Evolutionary conservation across 306 rosid species (phyloP).

Genomic region (Rubus idaeus): DNA sequence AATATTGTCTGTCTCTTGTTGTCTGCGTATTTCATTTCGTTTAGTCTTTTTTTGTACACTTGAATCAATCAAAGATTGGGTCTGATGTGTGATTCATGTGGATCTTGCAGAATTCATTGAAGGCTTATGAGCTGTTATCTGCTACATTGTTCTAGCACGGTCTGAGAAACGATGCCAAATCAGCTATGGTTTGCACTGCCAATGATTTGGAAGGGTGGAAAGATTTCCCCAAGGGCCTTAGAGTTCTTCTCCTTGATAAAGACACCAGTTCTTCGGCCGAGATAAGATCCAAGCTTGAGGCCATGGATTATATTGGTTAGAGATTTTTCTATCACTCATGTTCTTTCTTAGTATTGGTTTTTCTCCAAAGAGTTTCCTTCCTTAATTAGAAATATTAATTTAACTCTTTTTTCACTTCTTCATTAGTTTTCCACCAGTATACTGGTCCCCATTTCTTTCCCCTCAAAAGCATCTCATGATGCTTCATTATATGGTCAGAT

Average conservation of each 20-base stretch:
- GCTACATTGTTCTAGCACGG: constrained; percentile 24
- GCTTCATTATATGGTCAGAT: neutral
- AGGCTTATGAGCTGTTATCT: constrained; percentile 38
- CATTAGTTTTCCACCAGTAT: constrained; percentile 13
- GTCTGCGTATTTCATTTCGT: neutral
- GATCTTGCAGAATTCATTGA: constrained; percentile 47
- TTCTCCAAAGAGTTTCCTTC: constrained; percentile 16
- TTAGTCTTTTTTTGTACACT: neutral
- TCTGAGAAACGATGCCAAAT: constrained; percentile 89
- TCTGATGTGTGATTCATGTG: constrained; percentile 33
- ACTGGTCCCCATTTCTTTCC: constrained; percentile 36
- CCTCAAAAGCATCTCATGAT: constrained; percentile 37
- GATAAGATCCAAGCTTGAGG: constrained; percentile 72
- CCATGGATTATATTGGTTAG: constrained; percentile 86
- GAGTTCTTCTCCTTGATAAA: constrained; percentile 86
- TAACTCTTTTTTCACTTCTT: constrained; percentile 26
- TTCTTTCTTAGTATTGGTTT: constrained; percentile 8
- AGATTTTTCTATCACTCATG: constrained; percentile 17
- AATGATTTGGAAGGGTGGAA: constrained; percentile 91
- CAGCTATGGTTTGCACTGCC: constrained; percentile 99
- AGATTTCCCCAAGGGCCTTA: constrained; percentile 93
- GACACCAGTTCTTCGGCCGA: constrained; percentile 69
- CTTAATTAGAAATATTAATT: constrained; percentile 20
- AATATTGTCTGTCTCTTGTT: neutral
- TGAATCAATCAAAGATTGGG: constrained; percentile 29